Percentiles rank a stretch among this genome's conserved stretches.
These are phyloP conservation scores for Musa balbisiana DNA, from an alignment of 202 grass and related monocot species.

Conservation along the genomic window DNA sequence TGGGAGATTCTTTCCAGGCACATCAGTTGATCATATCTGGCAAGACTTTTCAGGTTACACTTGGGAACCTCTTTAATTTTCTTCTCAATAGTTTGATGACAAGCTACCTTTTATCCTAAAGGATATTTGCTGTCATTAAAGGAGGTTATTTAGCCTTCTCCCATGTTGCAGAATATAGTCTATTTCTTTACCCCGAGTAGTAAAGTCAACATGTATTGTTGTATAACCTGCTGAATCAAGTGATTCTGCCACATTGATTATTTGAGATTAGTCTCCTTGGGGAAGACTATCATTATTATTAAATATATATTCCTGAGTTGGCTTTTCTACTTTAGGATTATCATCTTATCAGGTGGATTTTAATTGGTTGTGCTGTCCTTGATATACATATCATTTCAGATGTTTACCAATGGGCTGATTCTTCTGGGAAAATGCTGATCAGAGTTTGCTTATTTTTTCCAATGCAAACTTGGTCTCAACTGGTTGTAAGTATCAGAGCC, in stretches of 20 bases:
- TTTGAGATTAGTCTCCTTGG: neutral
- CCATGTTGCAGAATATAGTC: neutral
- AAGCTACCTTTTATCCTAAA: neutral
- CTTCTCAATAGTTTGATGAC: neutral
- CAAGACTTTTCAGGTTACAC: slow-evolving; percentile 60
- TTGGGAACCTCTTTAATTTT: slow-evolving; percentile 1
- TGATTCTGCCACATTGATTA: neutral
- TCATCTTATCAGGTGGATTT: neutral
- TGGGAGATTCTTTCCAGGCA: slow-evolving; percentile 63
- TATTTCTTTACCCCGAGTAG: neutral
- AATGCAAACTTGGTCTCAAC: slow-evolving; percentile 58
- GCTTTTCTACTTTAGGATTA: neutral
- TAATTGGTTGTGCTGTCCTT: neutral
- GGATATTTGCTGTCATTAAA: neutral
- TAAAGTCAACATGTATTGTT: neutral
- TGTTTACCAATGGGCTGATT: slow-evolving; percentile 80
- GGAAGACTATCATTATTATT: neutral
- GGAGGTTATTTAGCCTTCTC: neutral
- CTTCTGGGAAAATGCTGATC: slow-evolving; percentile 63
- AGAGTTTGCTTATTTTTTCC: slow-evolving; percentile 92
- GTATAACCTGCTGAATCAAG: neutral
- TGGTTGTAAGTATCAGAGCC: slow-evolving; percentile 38
- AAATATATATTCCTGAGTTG: neutral
- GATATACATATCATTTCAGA: slow-evolving; percentile 28
- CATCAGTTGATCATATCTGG: slow-evolving; percentile 40